Evolutionary conservation across 192 early-diverging fungal species (phyloP).

Genomic region (Coemansia sp.): DNA sequence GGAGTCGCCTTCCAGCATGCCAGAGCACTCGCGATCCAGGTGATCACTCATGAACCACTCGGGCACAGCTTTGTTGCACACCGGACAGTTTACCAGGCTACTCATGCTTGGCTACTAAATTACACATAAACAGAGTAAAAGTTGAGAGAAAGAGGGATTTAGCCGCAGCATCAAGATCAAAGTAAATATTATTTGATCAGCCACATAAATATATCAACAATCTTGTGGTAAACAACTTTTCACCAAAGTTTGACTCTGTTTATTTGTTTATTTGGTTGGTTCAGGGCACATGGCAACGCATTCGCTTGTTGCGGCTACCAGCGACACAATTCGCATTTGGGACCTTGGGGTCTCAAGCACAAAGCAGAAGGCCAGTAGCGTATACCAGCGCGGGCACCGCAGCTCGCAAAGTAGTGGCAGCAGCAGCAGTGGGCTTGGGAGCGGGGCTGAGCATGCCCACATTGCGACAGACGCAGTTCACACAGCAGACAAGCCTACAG

Average conservation of each 20-base stretch:
- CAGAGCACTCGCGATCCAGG: constrained; percentile 42
- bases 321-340: constrained; percentile 46
- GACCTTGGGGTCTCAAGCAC: constrained; percentile 16
- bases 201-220: not conserved
- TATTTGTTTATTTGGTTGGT: not conserved
- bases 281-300: constrained; percentile 4
- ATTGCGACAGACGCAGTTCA: not conserved
- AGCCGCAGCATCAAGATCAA: not conserved
- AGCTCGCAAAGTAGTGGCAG: not conserved
- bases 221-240: not conserved
- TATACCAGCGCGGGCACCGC: constrained; percentile 2
- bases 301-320: constrained; percentile 39
- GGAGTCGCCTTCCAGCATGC: constrained; percentile 2
- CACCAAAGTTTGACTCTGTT: not conserved
- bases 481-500: constrained; percentile 1
- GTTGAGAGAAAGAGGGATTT: not conserved
- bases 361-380: not conserved
- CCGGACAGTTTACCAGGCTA: constrained; percentile 40
- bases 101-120: not conserved
- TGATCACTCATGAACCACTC: constrained; percentile 53
- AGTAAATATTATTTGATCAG: not conserved
- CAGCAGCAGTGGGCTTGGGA: constrained; percentile 1
- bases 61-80: constrained; percentile 39
- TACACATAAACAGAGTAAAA: not conserved
- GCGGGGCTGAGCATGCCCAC: not conserved